Conservation (phyloP, 306 rosid species). For the Prunus davidiana region DNA sequence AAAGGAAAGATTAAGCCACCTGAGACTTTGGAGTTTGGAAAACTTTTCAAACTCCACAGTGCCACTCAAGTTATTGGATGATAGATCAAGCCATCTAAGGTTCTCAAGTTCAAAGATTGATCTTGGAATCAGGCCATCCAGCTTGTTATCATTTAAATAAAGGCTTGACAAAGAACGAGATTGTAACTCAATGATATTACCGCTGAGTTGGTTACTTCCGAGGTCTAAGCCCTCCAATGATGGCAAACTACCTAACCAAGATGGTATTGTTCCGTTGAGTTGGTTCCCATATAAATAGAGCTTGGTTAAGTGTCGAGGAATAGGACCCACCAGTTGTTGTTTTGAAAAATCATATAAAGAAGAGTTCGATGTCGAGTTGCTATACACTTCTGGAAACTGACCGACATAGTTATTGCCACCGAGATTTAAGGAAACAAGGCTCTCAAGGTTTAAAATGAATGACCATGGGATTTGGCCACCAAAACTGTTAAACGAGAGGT, state of each 20-base stretch:
- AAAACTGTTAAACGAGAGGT: background rate
- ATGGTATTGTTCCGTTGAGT: constrained; percentile 13
- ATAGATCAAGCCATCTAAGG: background rate
- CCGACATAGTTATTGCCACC: background rate
- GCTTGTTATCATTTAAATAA: background rate
- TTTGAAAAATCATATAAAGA: background rate
- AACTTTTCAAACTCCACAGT: background rate
- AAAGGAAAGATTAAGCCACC: background rate
- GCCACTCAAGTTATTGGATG: constrained; percentile 10
- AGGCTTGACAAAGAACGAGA: rapidly evolving
- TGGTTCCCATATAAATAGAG: background rate
- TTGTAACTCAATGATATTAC: background rate
- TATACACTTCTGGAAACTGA: background rate
- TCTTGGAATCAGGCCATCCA: background rate
- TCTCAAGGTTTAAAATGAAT: too few relatives aligned
- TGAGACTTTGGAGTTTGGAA: background rate
- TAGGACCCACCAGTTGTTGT: background rate
- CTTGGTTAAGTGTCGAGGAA: background rate
- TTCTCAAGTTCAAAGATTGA: constrained; percentile 3
- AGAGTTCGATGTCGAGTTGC: background rate
- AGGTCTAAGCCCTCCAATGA: background rate
- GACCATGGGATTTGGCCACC: background rate
- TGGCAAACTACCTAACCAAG: constrained; percentile 13
- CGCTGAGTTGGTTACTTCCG: background rate
- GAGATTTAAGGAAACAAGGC: too few relatives aligned